Evolutionary conservation across 306 rosid genomes (phyloP).

Genomic region (Herpetospermum pedunculosum): DNA sequence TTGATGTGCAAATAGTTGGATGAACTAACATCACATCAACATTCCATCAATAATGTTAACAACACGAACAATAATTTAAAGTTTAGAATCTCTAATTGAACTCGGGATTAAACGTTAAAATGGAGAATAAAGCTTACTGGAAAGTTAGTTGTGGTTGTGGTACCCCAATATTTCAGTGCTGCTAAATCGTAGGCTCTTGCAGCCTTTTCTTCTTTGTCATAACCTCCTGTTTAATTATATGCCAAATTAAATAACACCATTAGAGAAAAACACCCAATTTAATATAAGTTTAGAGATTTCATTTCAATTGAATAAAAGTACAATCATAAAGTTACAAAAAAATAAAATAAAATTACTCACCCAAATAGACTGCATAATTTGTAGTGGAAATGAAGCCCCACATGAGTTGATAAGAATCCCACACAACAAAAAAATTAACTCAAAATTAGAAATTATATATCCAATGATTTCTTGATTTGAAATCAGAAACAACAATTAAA

Average conservation of each 20-base stretch:
- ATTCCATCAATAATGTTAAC: neutral
- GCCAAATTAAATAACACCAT: neutral
- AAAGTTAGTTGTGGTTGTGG: slow-evolving; percentile 85
- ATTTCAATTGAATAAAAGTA: neutral
- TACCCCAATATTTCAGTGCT: slow-evolving; percentile 90
- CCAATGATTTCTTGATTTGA: neutral
- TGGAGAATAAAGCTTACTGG: slow-evolving; percentile 40
- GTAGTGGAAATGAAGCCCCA: slow-evolving; percentile 22
- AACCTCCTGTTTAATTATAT: slow-evolving; percentile 42
- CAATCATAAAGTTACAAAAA: neutral
- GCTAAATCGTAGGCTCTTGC: slow-evolving; percentile 93
- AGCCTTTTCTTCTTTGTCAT: slow-evolving; percentile 94
- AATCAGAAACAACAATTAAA: neutral
- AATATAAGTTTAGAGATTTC: neutral
- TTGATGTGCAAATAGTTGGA: too few relatives aligned
- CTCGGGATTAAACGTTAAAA: neutral
- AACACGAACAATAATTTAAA: neutral
- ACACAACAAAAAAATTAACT: slow-evolving; percentile 1
- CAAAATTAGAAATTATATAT: neutral
- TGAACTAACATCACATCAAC: too few relatives aligned
- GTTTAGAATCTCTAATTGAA: too few relatives aligned
- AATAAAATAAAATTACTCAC: slow-evolving; percentile 25
- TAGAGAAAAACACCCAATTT: neutral
- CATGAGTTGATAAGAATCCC: neutral
- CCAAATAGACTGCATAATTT: slow-evolving; percentile 62